Percentiles rank a stretch among this genome's conserved stretches.
Conservation (phyloP, 2,329 filamentous ascomycete species). For the Escovopsis sp. region DNA sequence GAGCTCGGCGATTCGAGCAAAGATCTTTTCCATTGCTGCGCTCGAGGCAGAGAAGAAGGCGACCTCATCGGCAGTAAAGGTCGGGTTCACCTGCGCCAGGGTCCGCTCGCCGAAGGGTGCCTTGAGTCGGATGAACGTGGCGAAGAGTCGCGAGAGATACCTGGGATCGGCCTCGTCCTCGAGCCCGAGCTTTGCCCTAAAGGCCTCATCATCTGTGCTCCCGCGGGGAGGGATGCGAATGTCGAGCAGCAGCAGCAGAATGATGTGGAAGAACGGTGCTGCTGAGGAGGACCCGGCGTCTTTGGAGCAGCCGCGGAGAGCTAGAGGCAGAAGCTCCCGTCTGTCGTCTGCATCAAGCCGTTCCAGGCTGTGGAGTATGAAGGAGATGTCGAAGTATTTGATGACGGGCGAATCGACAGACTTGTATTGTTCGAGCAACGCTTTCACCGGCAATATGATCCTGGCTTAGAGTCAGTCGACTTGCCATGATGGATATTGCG, state of each 20-base stretch:
- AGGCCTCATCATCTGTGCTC: constrained; percentile 57
- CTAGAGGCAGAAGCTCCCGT: constrained; percentile 52
- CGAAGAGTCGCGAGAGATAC: constrained; percentile 62
- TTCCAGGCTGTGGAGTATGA: constrained; percentile 66
- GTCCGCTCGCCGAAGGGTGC: constrained; percentile 16
- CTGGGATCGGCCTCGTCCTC: constrained; percentile 51
- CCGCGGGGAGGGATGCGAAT: constrained; percentile 61
- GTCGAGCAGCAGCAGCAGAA: constrained; percentile 60
- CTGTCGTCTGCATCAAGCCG: constrained; percentile 43
- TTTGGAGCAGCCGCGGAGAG: constrained; percentile 17
- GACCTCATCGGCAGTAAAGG: constrained; percentile 16
- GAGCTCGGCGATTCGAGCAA: constrained; percentile 25
- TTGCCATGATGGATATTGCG: neutral
- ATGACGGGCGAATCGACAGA: constrained; percentile 56
- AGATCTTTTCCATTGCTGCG: constrained; percentile 49
- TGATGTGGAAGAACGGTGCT: constrained; percentile 63
- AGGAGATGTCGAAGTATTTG: constrained; percentile 75
- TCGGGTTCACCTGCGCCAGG: constrained; percentile 20
- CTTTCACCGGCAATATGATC: constrained; percentile 70
- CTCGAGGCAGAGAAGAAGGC: constrained; percentile 16
- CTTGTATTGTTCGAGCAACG: constrained; percentile 81
- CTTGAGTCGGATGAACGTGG: constrained; percentile 48
- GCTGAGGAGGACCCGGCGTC: constrained; percentile 18
- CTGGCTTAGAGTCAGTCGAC: constrained; percentile 15
- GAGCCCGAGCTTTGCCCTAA: constrained; percentile 54